These are phyloP conservation scores for Bolboschoenoplectus hybrid DNA, from an alignment of 202 grass and related monocot genomes.

Conservation along the genomic window DNA sequence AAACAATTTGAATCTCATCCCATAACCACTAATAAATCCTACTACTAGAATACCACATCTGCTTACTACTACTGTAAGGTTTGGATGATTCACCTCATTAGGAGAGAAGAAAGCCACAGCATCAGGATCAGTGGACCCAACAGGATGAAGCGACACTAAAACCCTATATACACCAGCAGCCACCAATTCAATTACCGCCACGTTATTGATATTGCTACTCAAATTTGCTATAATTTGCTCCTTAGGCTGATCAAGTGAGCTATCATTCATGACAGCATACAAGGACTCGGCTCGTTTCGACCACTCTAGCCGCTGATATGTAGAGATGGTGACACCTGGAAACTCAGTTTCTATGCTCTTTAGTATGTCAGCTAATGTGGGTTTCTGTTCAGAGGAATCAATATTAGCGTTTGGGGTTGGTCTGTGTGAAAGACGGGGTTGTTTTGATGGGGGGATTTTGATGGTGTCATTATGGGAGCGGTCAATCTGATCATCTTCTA, in stretches of 20 bases:
- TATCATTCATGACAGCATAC: conserved; percentile 57
- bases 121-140: conserved; percentile 83
- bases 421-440: conserved; percentile 24
- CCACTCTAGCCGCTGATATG: conserved; percentile 88
- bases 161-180: conserved; percentile 89
- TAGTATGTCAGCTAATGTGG: conserved; percentile 66
- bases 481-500: conserved; percentile 74
- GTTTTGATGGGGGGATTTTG: conserved; percentile 1
- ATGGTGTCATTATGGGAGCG: conserved; percentile 53
- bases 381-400: conserved; percentile 49
- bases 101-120: conserved; percentile 91
- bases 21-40: background rate
- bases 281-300: conserved; percentile 82
- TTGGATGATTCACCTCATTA: conserved; percentile 60
- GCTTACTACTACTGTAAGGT: background rate
- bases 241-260: conserved; percentile 65
- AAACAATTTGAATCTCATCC: background rate
- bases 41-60: background rate
- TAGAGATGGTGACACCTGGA: conserved; percentile 67
- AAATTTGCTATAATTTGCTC: conserved; percentile 61
- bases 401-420: conserved; percentile 16
- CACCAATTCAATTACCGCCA: conserved; percentile 85
- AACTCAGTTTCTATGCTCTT: conserved; percentile 72
- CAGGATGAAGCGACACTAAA: conserved; percentile 91
- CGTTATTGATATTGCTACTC: conserved; percentile 57